Conservation (phyloP, 106 monocot species). For the Allium sativum region DNA sequence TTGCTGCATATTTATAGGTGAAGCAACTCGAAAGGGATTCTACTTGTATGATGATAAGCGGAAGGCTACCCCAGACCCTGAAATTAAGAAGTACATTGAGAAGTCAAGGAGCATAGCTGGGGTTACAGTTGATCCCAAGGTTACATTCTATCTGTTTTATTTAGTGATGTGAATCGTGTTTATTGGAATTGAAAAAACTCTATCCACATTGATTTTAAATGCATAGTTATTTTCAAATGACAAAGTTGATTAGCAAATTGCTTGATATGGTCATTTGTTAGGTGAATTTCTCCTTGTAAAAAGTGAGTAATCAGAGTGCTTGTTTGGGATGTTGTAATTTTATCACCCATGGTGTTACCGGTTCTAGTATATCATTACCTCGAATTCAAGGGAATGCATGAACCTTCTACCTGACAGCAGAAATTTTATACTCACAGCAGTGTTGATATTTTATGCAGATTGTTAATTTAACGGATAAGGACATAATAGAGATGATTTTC, state of each 20-base stretch:
- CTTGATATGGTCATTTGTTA: too few relatives aligned
- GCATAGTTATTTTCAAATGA: too few relatives aligned
- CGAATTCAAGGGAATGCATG: too few relatives aligned
- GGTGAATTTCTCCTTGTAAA: too few relatives aligned
- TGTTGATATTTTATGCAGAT: conserved; percentile 27
- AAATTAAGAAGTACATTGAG: conserved; percentile 68
- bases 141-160: conserved; percentile 8
- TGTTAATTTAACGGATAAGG: conserved; percentile 52
- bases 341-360: too few relatives aligned
- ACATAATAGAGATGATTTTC: conserved; percentile 89
- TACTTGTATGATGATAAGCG: conserved; percentile 74
- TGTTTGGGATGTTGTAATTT: background rate
- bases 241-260: too few relatives aligned
- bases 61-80: conserved; percentile 77
- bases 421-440: too few relatives aligned
- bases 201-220: too few relatives aligned
- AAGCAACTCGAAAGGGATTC: conserved; percentile 71
- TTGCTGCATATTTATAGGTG: conserved; percentile 35
- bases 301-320: background rate
- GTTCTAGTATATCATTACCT: too few relatives aligned
- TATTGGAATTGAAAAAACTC: too few relatives aligned
- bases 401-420: too few relatives aligned
- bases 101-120: conserved; percentile 66
- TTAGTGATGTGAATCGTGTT: background rate
- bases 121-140: conserved; percentile 44